A percentile compares a stretch with the other conserved stretches of the same genome.
Conservation (phyloP, 2,329 filamentous ascomycete genomes). For the Ceratocystis lukuohia region DNA sequence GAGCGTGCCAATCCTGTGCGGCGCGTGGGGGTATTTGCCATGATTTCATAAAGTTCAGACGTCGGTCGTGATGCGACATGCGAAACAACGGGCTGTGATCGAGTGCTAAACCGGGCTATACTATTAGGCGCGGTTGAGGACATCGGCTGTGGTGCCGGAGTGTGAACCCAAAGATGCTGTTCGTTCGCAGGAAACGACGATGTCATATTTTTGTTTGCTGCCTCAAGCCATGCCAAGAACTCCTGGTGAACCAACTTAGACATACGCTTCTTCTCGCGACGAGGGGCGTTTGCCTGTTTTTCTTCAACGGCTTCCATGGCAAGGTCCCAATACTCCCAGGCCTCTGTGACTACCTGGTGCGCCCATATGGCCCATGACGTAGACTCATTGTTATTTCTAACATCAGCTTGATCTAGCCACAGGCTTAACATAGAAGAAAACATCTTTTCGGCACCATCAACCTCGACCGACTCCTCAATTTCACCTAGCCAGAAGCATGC, state of each 20-base stretch:
- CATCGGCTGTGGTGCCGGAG: slow-evolving; percentile 8
- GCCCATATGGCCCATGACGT: slow-evolving; percentile 14
- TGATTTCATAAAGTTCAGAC: slow-evolving; percentile 12
- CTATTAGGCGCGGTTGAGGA: slow-evolving; percentile 5
- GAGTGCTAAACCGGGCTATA: slow-evolving; percentile 15
- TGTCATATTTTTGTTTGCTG: slow-evolving; percentile 1
- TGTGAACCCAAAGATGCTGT: slow-evolving; percentile 11
- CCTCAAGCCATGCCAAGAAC: slow-evolving; percentile 17
- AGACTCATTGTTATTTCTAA: background rate
- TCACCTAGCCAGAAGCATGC: background rate
- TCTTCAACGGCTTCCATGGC: slow-evolving; percentile 18
- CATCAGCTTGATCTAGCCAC: slow-evolving; percentile 14
- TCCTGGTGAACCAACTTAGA: slow-evolving; percentile 8
- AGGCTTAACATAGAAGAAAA: slow-evolving; percentile 9
- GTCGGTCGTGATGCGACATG: background rate
- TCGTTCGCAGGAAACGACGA: background rate
- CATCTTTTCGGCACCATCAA: background rate
- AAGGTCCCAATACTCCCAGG: slow-evolving; percentile 20
- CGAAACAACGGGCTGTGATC: slow-evolving; percentile 11
- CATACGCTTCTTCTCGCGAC: slow-evolving; percentile 18
- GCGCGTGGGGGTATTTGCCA: slow-evolving; percentile 34
- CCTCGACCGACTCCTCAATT: slow-evolving; percentile 12
- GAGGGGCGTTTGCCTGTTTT: slow-evolving; percentile 19
- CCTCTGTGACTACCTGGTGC: slow-evolving; percentile 14
- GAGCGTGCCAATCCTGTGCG: slow-evolving; percentile 32